These are phyloP conservation scores for Onygena corvina DNA, from an alignment of 2,329 filamentous ascomycete genomes.

Conservation along the genomic window DNA sequence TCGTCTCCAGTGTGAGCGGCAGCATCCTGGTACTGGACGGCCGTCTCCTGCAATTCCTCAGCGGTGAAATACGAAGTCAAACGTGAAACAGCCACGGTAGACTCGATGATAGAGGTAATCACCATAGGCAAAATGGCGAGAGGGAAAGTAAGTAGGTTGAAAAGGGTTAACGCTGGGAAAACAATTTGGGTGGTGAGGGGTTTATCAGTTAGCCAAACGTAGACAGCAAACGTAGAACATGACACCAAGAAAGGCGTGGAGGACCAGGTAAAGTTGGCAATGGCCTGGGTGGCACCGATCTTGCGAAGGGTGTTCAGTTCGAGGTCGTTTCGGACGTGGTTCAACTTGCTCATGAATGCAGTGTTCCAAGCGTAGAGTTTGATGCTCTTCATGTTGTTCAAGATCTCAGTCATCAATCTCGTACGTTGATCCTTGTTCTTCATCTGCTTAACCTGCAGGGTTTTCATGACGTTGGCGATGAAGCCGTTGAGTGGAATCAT, in stretches of 20 bases:
- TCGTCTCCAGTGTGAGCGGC: slow-evolving; percentile 72
- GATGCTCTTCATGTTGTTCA: slow-evolving; percentile 99
- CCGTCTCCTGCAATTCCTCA: slow-evolving; percentile 80
- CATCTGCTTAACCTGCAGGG: slow-evolving; percentile 90
- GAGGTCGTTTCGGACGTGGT: slow-evolving; percentile 87
- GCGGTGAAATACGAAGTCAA: slow-evolving; percentile 74
- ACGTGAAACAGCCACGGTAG: slow-evolving; percentile 78
- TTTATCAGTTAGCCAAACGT: slow-evolving; percentile 68
- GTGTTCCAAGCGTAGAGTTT: slow-evolving; percentile 97
- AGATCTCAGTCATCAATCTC: slow-evolving; percentile 86
- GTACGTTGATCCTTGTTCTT: slow-evolving; percentile 96
- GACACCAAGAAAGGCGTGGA: slow-evolving; percentile 96
- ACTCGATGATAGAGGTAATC: slow-evolving; percentile 90
- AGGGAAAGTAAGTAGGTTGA: slow-evolving; percentile 93
- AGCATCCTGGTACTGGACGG: slow-evolving; percentile 57
- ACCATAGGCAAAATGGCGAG: slow-evolving; percentile 93
- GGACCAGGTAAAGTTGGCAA: slow-evolving; percentile 97
- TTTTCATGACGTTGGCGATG: slow-evolving; percentile 88
- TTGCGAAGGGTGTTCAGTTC: slow-evolving; percentile 91
- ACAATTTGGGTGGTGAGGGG: slow-evolving; percentile 90
- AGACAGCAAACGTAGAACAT: slow-evolving; percentile 89
- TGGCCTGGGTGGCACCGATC: slow-evolving; percentile 84
- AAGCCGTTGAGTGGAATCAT: slow-evolving; percentile 96
- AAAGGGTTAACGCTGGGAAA: slow-evolving; percentile 82
- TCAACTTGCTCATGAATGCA: slow-evolving; percentile 95